A percentile compares a stretch with the other conserved stretches of the same genome.
phyloP scores from a whole-genome alignment of 352 stramenopile species.

The Phytophthora boehmeriae region DNA sequence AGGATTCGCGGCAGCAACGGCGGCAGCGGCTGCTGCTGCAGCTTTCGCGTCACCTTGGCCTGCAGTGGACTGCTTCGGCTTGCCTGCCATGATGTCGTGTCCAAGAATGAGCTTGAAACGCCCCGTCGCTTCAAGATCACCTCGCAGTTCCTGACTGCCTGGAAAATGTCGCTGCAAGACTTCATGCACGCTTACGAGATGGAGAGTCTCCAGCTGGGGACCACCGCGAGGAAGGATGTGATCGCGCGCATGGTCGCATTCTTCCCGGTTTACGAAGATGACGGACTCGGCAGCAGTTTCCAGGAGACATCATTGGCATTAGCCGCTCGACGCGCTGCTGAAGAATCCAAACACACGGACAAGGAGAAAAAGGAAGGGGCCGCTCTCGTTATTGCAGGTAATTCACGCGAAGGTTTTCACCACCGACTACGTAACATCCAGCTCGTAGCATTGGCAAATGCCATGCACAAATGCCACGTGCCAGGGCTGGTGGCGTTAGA shows the following conservation, averaged over 20 bases:
- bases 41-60: slow-evolving; percentile 31
- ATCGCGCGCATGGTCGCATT: slow-evolving; percentile 50
- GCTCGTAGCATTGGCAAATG: slow-evolving; percentile 53
- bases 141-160: neutral
- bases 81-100: slow-evolving; percentile 16
- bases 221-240: slow-evolving; percentile 66
- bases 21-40: slow-evolving; percentile 13
- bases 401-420: slow-evolving; percentile 60
- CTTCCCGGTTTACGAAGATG: slow-evolving; percentile 42
- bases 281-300: slow-evolving; percentile 38
- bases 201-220: slow-evolving; percentile 71
- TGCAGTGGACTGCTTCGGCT: slow-evolving; percentile 28
- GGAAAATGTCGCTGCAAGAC: slow-evolving; percentile 61
- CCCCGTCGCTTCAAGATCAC: slow-evolving; percentile 25
- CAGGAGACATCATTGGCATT: slow-evolving; percentile 53
- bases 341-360: slow-evolving; percentile 9
- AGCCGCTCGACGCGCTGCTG: slow-evolving; percentile 39
- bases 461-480: slow-evolving; percentile 56
- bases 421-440: slow-evolving; percentile 73
- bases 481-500: slow-evolving; percentile 50
- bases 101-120: slow-evolving; percentile 17
- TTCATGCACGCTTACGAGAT: slow-evolving; percentile 80
- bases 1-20: slow-evolving; percentile 2
- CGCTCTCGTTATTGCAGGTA: slow-evolving; percentile 53
- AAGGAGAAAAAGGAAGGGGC: slow-evolving; percentile 8